A percentile compares a stretch with the other conserved stretches of the same genome.
Evolutionary conservation across 192 early-diverging fungal genomes (phyloP).

Genomic region (Phlyctochytrium bullatum): DNA sequence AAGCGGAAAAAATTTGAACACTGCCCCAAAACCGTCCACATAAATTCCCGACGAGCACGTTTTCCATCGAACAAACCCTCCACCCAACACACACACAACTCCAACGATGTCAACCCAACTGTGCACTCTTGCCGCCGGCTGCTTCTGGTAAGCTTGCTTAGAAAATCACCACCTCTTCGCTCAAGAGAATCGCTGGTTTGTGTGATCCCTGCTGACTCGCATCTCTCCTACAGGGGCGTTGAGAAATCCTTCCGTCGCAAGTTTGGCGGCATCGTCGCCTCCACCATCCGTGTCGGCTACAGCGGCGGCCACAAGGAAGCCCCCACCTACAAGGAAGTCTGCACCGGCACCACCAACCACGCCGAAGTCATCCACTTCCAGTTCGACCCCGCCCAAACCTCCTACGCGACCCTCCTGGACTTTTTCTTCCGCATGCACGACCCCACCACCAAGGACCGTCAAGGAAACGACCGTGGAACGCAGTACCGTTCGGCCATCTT

Average conservation of each 20-base stretch:
- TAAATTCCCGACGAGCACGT: no score
- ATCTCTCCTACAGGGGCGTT: not conserved
- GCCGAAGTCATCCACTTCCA: constrained; percentile 61
- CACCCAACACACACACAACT: not conserved
- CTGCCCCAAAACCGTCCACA: no score
- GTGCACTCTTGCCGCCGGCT: not conserved
- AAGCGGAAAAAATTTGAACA: no score
- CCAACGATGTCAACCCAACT: not conserved
- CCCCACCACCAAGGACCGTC: constrained; percentile 81
- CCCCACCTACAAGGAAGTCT: constrained; percentile 14
- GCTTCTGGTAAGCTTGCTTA: constrained; percentile 11
- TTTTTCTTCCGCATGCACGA: constrained; percentile 73
- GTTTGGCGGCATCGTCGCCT: not conserved
- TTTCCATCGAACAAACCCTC: not conserved
- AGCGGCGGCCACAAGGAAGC: not conserved
- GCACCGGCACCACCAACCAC: constrained; percentile 12
- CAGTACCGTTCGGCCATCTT: constrained; percentile 90
- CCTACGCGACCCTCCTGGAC: constrained; percentile 72
- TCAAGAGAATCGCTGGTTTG: no score
- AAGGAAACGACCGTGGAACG: constrained; percentile 76
- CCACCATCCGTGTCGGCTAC: constrained; percentile 12
- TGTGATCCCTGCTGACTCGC: no score
- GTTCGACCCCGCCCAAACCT: constrained; percentile 68
- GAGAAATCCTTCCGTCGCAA: constrained; percentile 13
- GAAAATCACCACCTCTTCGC: no score